Evolutionary conservation across 148 eudicot species (phyloP).

Genomic region (Tetragonia tetragonoides): DNA sequence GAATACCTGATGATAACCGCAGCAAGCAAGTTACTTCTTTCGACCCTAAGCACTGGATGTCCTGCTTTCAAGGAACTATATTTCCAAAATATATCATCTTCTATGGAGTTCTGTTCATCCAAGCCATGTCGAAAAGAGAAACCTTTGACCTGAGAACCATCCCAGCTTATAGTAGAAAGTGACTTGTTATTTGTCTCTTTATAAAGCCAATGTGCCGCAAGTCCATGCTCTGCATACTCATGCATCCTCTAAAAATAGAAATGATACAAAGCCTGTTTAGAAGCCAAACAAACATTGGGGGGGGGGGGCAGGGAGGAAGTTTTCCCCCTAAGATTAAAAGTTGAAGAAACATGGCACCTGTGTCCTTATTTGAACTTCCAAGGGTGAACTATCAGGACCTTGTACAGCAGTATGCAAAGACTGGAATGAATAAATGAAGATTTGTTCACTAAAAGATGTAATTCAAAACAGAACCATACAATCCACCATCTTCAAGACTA

Average conservation of each 20-base stretch:
- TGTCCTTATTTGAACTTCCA: slow-evolving; percentile 96
- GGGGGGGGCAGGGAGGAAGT: neutral
- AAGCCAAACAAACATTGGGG: neutral
- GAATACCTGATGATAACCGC: slow-evolving; percentile 78
- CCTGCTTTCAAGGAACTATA: slow-evolving; percentile 66
- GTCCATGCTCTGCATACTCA: slow-evolving; percentile 93
- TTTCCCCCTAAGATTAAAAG: neutral
- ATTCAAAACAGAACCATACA: neutral
- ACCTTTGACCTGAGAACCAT: slow-evolving; percentile 39
- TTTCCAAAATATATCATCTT: slow-evolving; percentile 42
- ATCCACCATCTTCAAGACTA: neutral
- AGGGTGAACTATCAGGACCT: slow-evolving; percentile 78
- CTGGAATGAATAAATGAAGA: slow-evolving; percentile 44
- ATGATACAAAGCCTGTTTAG: slow-evolving; percentile 4
- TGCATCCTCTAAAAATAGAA: slow-evolving; percentile 74
- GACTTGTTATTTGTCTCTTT: slow-evolving; percentile 64
- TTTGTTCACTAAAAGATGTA: neutral
- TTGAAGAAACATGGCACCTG: slow-evolving; percentile 45
- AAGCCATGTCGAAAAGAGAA: slow-evolving; percentile 48
- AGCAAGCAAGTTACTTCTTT: slow-evolving; percentile 92
- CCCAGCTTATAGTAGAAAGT: slow-evolving; percentile 34
- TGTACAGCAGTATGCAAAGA: slow-evolving; percentile 94
- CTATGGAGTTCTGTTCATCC: slow-evolving; percentile 45
- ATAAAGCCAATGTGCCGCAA: slow-evolving; percentile 98
- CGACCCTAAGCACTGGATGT: slow-evolving; percentile 85